Conservation (phyloP, 2,329 filamentous ascomycete genomes). For the Aspergillus sp. region DNA sequence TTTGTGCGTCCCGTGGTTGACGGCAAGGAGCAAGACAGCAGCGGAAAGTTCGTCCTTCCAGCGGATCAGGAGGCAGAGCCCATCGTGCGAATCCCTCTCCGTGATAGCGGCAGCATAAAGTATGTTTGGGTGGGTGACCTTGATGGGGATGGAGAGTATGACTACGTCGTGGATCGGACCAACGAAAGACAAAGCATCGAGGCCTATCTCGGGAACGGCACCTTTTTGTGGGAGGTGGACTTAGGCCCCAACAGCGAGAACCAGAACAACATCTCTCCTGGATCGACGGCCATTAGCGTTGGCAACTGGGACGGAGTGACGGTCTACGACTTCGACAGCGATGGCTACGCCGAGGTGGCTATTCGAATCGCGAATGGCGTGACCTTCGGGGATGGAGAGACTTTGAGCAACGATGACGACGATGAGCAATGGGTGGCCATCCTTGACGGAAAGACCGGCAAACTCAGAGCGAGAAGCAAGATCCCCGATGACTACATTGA, state of each 20-base stretch:
- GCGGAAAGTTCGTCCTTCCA: background rate
- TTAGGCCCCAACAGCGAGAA: slow-evolving; percentile 6
- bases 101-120: background rate
- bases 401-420: background rate
- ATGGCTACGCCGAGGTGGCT: slow-evolving; percentile 3
- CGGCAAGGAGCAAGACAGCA: background rate
- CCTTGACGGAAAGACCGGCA: background rate
- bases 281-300: background rate
- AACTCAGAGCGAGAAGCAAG: background rate
- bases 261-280: slow-evolving; percentile 6
- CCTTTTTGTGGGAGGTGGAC: slow-evolving; percentile 1
- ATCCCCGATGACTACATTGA: slow-evolving; percentile 5
- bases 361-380: slow-evolving; percentile 6
- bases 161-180: slow-evolving; percentile 6
- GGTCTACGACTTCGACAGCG: slow-evolving; percentile 6
- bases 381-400: slow-evolving; percentile 4
- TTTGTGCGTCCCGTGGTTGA: background rate
- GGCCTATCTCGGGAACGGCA: slow-evolving; percentile 3
- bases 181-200: slow-evolving; percentile 1
- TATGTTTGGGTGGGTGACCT: slow-evolving; percentile 10
- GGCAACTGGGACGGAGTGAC: slow-evolving; percentile 6
- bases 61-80: background rate
- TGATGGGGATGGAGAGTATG: slow-evolving; percentile 7
- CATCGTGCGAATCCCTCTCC: slow-evolving; percentile 2
- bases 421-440: slow-evolving; percentile 5